Evolutionary conservation across 495 filamentous ascomycete genomes (phyloP), one percentile per base, ranked within the genome.

Genomic region (Daldinia caldariorum): DNA sequence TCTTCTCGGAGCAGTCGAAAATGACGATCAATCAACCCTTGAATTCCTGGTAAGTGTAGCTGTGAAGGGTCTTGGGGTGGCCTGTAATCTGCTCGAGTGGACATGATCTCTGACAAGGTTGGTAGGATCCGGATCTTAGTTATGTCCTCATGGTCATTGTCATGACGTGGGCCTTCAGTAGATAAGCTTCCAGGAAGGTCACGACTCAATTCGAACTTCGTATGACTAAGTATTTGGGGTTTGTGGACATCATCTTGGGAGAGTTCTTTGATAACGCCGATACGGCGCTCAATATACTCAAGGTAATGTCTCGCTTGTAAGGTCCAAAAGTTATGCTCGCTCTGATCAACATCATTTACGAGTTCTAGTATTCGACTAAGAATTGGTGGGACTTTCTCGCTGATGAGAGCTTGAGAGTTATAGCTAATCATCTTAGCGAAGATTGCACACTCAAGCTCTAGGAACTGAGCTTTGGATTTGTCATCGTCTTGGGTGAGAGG

Each of bases 71-170:
- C 43, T 12, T 47, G 43, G 8, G 12, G 4, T 22, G 43, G 43
- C 8, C 7, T 2, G 43, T 47, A 20, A 47, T 39, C 51, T 49
- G 45, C 6, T 20, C 83, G 77, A 13, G 69, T 45, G 47, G 81
- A 83, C 16, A 73, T 66, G 41, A 92, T 88, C 74, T 93, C 91
- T 34, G 84, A 73, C 16, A 80, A 79, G 4, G 89, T 91, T 0
- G 90, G 90, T 29, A 92, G 74, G 50, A 92, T 88, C 37, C 78
- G 72, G 56, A 92, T 89, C 12, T 88, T 76, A 5, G 66, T 69
- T 55, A 91, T 90, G 73, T 86, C 77, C 1, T 77, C 80, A 53
- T 84, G 76, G 74, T 92, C 90, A 72, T 92, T 93, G 73, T 92
- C 86, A 65, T 93, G 90, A 10, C 90, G 82, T 8, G 78, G 78